Percentiles rank a stretch among this genome's conserved stretches.
phyloP scores from a whole-genome alignment of 345 rosid genomes.

The Eucalyptus virginea region DNA sequence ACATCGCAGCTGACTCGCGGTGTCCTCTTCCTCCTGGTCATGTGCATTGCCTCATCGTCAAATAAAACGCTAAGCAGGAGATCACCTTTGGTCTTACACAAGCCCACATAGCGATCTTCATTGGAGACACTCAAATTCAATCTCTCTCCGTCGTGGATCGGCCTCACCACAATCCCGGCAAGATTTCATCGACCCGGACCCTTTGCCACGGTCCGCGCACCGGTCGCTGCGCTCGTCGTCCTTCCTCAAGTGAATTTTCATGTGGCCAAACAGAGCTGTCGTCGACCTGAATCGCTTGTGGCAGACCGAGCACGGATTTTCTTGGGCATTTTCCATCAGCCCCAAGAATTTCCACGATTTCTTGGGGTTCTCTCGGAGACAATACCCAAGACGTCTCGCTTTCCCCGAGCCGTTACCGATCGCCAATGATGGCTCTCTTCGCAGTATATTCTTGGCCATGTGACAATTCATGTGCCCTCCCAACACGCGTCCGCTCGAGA shows the following conservation, averaged over 20 bases:
- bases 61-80: not conserved
- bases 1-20: not conserved
- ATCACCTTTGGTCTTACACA: not conserved
- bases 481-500: constrained; percentile 14
- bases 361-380: constrained; percentile 53
- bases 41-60: not conserved
- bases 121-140: not conserved
- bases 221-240: constrained; percentile 12
- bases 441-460: not conserved
- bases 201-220: constrained; percentile 37
- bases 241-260: constrained; percentile 34
- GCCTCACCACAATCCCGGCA: not conserved
- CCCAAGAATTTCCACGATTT: constrained; percentile 40
- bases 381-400: constrained; percentile 1
- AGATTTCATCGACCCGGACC: constrained; percentile 11
- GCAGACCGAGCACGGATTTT: constrained; percentile 12
- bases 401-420: constrained; percentile 8
- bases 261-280: constrained; percentile 36
- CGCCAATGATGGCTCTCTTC: not conserved
- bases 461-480: constrained; percentile 27
- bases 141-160: not conserved
- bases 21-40: not conserved
- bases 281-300: constrained; percentile 19
- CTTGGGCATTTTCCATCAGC: not conserved
- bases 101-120: not conserved